These are phyloP conservation scores for Rhizopogon vinicolor DNA, from an alignment of 768 basidiomycete species.

Conservation along the genomic window DNA sequence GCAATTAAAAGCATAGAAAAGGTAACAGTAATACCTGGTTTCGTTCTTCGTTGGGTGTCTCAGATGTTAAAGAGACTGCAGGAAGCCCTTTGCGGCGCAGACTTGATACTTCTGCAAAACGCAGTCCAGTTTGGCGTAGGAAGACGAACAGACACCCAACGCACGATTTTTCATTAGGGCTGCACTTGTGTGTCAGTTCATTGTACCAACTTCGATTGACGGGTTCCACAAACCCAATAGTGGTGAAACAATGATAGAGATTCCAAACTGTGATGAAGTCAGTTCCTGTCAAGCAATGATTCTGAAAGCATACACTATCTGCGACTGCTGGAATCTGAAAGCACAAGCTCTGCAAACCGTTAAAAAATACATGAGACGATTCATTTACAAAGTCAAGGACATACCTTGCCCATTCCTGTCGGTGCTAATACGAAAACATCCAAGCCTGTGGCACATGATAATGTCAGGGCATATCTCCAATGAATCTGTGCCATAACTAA, in stretches of 20 bases:
- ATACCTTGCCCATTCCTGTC: constrained; percentile 86
- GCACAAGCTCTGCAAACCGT: constrained; percentile 59
- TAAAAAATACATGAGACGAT: neutral
- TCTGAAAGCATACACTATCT: constrained; percentile 36
- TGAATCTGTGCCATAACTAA: constrained; percentile 15
- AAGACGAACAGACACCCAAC: constrained; percentile 11
- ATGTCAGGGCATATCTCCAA: neutral
- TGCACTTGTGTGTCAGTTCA: constrained; percentile 18
- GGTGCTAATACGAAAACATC: constrained; percentile 82
- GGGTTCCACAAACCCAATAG: constrained; percentile 50
- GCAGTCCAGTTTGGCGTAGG: neutral
- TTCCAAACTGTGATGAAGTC: constrained; percentile 44
- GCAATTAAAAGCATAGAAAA: neutral
- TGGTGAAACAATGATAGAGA: constrained; percentile 76
- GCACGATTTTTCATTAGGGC: constrained; percentile 83
- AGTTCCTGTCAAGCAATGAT: neutral
- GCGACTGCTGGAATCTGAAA: constrained; percentile 81
- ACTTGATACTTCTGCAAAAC: constrained; percentile 53
- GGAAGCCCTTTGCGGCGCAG: constrained; percentile 50
- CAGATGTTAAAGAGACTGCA: constrained; percentile 64
- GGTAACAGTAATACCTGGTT: constrained; percentile 35
- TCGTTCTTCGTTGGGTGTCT: constrained; percentile 52
- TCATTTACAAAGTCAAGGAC: neutral
- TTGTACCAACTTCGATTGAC: neutral
- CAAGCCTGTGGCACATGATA: constrained; percentile 34